Percentiles rank a stretch among this genome's conserved stretches.
Conservation (phyloP, 75 land plant genomes). For the Gnetum montanum region DNA sequence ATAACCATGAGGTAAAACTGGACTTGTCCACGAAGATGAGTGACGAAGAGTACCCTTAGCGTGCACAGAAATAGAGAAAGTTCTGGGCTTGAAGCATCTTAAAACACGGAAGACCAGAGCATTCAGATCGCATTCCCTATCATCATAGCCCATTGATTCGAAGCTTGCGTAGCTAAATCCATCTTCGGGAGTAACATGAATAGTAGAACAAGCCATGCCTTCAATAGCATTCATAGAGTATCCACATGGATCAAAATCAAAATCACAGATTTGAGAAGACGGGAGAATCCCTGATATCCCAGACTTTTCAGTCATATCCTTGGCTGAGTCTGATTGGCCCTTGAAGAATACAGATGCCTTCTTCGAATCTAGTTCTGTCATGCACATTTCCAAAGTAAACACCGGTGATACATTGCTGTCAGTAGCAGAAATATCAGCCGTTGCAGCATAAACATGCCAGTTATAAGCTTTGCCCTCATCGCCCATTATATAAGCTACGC, state of each 20-base stretch:
- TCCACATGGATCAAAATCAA: slow-evolving; percentile 84
- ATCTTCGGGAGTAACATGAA: slow-evolving; percentile 83
- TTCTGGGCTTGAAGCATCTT: slow-evolving; percentile 42
- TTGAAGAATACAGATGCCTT: slow-evolving; percentile 54
- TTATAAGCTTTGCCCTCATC: slow-evolving; percentile 18
- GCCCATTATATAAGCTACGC: slow-evolving; percentile 56
- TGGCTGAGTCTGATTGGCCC: slow-evolving; percentile 20
- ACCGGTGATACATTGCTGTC: not conserved
- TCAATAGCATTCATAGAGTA: slow-evolving; percentile 78
- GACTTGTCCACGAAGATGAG: slow-evolving; percentile 11
- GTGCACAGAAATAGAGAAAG: slow-evolving; percentile 48
- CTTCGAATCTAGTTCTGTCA: slow-evolving; percentile 49
- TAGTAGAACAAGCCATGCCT: slow-evolving; percentile 48
- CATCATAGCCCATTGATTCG: slow-evolving; percentile 58
- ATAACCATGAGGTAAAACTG: slow-evolving; percentile 19
- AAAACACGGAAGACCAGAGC: slow-evolving; percentile 45
- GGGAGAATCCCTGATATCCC: slow-evolving; percentile 59
- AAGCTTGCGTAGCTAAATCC: slow-evolving; percentile 89
- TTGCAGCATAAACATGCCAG: slow-evolving; percentile 53
- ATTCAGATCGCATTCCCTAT: slow-evolving; percentile 14
- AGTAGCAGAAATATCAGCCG: slow-evolving; percentile 7
- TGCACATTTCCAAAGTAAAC: slow-evolving; percentile 70
- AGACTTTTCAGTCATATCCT: slow-evolving; percentile 45
- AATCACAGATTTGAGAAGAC: slow-evolving; percentile 57
- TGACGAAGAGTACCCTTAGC: slow-evolving; percentile 12